Evolutionary conservation across 2,329 filamentous ascomycete species (phyloP).

Genomic region (Colletotrichum tofieldiae): DNA sequence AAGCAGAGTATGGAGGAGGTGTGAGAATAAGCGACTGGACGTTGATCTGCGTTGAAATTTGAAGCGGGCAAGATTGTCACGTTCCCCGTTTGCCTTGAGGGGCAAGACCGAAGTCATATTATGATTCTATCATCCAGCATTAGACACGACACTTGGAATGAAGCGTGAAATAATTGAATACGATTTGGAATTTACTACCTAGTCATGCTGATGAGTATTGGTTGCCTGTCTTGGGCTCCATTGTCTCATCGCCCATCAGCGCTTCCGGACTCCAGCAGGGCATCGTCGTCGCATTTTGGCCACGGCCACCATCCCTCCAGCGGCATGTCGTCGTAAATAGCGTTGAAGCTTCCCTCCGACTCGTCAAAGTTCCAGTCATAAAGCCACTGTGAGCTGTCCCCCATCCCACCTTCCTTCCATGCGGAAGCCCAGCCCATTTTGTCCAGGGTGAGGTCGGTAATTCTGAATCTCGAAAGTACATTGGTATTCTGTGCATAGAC

Average conservation of each 20-base stretch:
- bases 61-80: no score
- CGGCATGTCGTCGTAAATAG: conserved; percentile 34
- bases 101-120: no score
- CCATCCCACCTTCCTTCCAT: neutral
- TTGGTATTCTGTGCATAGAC: neutral
- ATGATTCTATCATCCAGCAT: no score
- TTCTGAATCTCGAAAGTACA: neutral
- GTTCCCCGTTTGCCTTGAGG: no score
- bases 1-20: no score
- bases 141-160: neutral
- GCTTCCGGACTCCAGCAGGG: neutral
- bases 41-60: no score
- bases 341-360: conserved; percentile 3
- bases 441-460: neutral
- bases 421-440: neutral
- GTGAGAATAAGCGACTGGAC: no score
- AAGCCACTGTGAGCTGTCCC: neutral
- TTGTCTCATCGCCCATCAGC: no score
- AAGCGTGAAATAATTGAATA: neutral
- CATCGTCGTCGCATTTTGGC: neutral
- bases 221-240: no score
- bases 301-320: conserved; percentile 42
- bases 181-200: fast-evolving
- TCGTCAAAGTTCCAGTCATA: neutral
- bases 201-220: no score